Evolutionary conservation across 2,329 filamentous ascomycete genomes (phyloP).

Genomic region (Achaetomium macrosporum): DNA sequence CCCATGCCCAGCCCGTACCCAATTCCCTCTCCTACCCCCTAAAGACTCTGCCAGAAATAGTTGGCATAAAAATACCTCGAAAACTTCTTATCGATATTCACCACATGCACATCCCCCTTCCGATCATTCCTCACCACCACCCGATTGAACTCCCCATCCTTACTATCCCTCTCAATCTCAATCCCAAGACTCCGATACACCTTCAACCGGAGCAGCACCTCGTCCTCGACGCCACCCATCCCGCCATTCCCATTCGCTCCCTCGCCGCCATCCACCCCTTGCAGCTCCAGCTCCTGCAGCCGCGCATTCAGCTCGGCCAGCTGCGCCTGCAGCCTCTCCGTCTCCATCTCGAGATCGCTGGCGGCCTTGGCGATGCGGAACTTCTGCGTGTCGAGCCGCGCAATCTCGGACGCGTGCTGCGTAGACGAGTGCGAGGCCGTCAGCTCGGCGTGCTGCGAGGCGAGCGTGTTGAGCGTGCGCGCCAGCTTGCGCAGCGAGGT

Average conservation of each 20-base stretch:
- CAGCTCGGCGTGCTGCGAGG: constrained; percentile 71
- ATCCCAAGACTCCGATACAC: constrained; percentile 89
- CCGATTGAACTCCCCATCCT: constrained; percentile 71
- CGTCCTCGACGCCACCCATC: constrained; percentile 46
- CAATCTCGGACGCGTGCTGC: constrained; percentile 76
- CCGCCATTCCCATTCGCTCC: constrained; percentile 23
- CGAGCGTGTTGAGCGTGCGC: constrained; percentile 68
- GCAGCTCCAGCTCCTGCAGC: constrained; percentile 75
- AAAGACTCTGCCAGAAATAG: constrained; percentile 91
- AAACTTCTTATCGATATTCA: constrained; percentile 91
- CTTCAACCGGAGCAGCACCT: constrained; percentile 70
- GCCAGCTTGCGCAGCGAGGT: constrained; percentile 52
- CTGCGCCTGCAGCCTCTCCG: constrained; percentile 80
- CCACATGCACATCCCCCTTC: constrained; percentile 88
- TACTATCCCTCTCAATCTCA: constrained; percentile 72
- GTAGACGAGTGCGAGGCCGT: constrained; percentile 68
- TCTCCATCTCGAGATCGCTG: constrained; percentile 84
- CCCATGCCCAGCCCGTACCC: not conserved
- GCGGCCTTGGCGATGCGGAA: constrained; percentile 92
- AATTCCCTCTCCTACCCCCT: constrained; percentile 14
- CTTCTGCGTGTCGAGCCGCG: constrained; percentile 84
- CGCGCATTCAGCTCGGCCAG: constrained; percentile 67
- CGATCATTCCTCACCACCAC: constrained; percentile 79
- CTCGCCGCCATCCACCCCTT: constrained; percentile 70
- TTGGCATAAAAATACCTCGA: constrained; percentile 89